Evolutionary conservation across 1,139 yeast species (phyloP), one percentile per base, ranked within the genome.

Genomic region (Hyphopichia fennica): DNA sequence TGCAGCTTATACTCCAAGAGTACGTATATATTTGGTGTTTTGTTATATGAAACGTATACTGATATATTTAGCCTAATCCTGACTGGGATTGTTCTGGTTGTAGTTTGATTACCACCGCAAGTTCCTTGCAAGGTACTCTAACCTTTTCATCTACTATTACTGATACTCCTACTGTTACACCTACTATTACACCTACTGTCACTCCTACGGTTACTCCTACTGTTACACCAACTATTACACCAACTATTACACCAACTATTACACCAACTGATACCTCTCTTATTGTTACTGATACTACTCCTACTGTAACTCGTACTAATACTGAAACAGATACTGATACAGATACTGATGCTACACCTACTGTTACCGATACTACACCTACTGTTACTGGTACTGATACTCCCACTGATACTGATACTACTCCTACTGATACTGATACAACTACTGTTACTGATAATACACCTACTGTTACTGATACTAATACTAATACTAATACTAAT

Each of bases 51-150:
- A n/a, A n/a, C n/a, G n/a, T n/a, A n/a, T n/a, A n/a, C n/a, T n/a
- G n/a, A n/a, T n/a, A n/a, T n/a, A n/a, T 16, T 9, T 38, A 62
- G 65, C 44, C 43, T 19, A 61, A 62, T 36, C 46, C 65, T 9
- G 67, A 54, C 7, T 20, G 18, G 15, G 46, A 54, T 30, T 56
- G 58, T 41, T 60, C 46, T 42, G 60, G 63, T n/a, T 56, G 61
- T 35, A 45, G 48, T 14, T 44, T 60, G 22, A 62, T 62, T 36
- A 61, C 67, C 8, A 58, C 63, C 4, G 53, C 51, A 8, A 33
- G 34, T 32, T 45, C 54, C n/a, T 46, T 58, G 13, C 52, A 52
- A 15, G 63, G 65, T 34, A 29, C 35, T 16, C 20, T 35, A 2
- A 30, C 40, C 18, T 22, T 40, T 3, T 27, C 41, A 5, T 33